A percentile compares a stretch with the other conserved stretches of the same genome.
These are phyloP conservation scores for Sarcomyxa edulis DNA, from an alignment of 768 basidiomycete genomes.

Conservation along the genomic window DNA sequence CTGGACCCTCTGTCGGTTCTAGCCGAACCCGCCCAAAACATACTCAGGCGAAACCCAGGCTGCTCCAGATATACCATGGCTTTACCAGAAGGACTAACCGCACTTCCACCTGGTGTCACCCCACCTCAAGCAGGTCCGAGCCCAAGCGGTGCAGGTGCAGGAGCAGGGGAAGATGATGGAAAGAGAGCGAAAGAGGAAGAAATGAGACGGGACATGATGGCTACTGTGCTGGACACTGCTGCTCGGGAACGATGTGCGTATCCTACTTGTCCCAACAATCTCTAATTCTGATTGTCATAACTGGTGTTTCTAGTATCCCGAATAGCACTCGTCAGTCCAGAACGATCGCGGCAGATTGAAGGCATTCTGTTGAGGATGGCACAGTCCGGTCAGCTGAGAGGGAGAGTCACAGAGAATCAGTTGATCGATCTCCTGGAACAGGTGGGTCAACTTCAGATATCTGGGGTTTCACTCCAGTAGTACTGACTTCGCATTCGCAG, in stretches of 20 bases:
- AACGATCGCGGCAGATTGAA: slow-evolving; percentile 78
- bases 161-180: slow-evolving; percentile 39
- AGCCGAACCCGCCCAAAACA: too few relatives aligned
- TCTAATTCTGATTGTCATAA: neutral
- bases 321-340: slow-evolving; percentile 81
- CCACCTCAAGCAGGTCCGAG: too few relatives aligned
- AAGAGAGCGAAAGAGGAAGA: slow-evolving; percentile 67
- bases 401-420: slow-evolving; percentile 72
- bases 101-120: too few relatives aligned
- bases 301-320: slow-evolving; percentile 57
- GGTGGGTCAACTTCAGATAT: slow-evolving; percentile 32
- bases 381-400: slow-evolving; percentile 75
- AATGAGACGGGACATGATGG: slow-evolving; percentile 70
- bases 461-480: slow-evolving; percentile 16
- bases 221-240: slow-evolving; percentile 69
- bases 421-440: slow-evolving; percentile 85
- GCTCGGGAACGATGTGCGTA: slow-evolving; percentile 77
- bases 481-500: slow-evolving; percentile 24
- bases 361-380: slow-evolving; percentile 75
- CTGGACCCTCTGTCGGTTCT: too few relatives aligned
- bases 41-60: too few relatives aligned
- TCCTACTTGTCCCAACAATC: neutral
- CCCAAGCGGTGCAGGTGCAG: too few relatives aligned
- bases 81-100: too few relatives aligned
- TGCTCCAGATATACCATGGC: too few relatives aligned